Evolutionary conservation across 805 yeast species (phyloP), one percentile per base, ranked within the genome.

Genomic region (Candida golubevii): DNA sequence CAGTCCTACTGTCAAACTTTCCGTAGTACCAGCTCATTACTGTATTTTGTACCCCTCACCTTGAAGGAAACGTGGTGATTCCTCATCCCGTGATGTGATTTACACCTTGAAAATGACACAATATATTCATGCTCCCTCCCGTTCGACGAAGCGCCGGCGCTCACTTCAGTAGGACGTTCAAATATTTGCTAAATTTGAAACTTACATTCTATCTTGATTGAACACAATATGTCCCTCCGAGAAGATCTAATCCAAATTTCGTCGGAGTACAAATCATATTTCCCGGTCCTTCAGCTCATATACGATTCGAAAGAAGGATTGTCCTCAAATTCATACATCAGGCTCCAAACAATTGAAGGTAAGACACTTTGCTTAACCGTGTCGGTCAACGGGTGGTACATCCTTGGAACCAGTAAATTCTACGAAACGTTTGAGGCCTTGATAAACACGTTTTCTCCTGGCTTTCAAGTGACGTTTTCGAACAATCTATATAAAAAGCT

Each of bases 391-490:
- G 57, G 57, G 4, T 54, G 57, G 57, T 43, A 14, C 35, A 12
- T 36, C 8, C n/a, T 35, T 5, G 49, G 35, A 12, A 23, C 43
- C 1, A 32, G 35, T 13, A 26, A 11, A 11, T 33, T 32, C 15
- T 54, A 36, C 32, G 51, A 43, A 14, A 44, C 57, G n/a, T 54
- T 54, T 29, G 57, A 54, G 38, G 55, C 53, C 11, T 36, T 54
- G 35, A 46, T 54, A 51, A 45, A 48, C 35, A 28, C 35, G 7
- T 31, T 26, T 10, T 50, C 49, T n/a, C 49, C 49, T 10, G 48
- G 39, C 12, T 54, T 54, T 35, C 44, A 49, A 9, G 34, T n/a
- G 14, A 38, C 39, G 8, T 54, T 54, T 37, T 56, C 56, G 10
- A 37, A 29, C 8, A 35, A 44, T 26, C 45, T 54, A n/a, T 18